phyloP scores from a whole-genome alignment of 2,329 filamentous ascomycete species.

The Endoconidiophora polonica region DNA sequence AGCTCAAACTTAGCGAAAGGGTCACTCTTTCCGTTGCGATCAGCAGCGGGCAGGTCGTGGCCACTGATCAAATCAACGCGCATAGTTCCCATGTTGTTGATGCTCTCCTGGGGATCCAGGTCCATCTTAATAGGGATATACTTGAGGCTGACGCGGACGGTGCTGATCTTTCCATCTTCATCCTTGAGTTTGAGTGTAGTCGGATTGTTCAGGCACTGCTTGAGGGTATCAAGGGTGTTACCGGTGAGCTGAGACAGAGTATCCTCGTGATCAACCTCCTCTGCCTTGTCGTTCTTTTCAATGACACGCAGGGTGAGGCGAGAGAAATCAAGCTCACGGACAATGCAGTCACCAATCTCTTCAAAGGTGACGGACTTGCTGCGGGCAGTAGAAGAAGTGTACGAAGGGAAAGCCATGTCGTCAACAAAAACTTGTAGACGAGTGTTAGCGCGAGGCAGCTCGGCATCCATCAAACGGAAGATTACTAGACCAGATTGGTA shows the following conservation, averaged over 20 bases:
- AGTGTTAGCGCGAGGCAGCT: constrained; percentile 59
- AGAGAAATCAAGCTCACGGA: constrained; percentile 94
- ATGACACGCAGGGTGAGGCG: constrained; percentile 76
- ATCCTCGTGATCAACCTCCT: constrained; percentile 54
- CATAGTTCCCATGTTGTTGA: constrained; percentile 96
- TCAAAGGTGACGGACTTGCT: constrained; percentile 57
- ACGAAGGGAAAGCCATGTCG: constrained; percentile 84
- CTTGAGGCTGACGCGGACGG: constrained; percentile 79
- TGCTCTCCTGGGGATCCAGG: constrained; percentile 85
- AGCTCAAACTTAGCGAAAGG: constrained; percentile 91
- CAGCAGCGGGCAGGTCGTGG: constrained; percentile 73
- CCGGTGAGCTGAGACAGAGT: constrained; percentile 70
- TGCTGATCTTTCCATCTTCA: constrained; percentile 58
- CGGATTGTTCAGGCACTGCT: constrained; percentile 81
- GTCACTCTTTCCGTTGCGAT: constrained; percentile 92
- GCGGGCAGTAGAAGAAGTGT: constrained; percentile 61
- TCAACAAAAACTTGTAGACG: constrained; percentile 84
- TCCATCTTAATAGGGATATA: constrained; percentile 91
- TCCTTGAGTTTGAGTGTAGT: constrained; percentile 67
- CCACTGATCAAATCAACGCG: constrained; percentile 87
- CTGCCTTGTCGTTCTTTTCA: constrained; percentile 59
- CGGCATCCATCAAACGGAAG: constrained; percentile 83
- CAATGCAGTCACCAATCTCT: constrained; percentile 88
- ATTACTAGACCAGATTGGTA: constrained; percentile 87
- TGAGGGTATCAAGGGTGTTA: constrained; percentile 71